These are phyloP conservation scores for Nemania bipapillata DNA, from an alignment of 2,329 filamentous ascomycete genomes.

Conservation along the genomic window DNA sequence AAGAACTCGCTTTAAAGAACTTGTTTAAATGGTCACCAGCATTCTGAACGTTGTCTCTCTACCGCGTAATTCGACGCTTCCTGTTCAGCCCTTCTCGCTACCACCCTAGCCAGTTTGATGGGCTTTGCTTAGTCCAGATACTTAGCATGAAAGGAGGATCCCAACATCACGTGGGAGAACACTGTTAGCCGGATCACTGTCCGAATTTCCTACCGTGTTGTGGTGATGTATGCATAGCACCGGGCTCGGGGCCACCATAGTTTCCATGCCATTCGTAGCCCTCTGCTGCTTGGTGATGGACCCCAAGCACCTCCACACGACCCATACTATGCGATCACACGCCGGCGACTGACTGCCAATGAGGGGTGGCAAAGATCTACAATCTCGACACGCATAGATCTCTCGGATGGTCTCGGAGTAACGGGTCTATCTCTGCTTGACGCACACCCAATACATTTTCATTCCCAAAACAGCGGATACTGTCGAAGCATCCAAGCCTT, in stretches of 20 bases:
- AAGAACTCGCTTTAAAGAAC: slow-evolving; percentile 26
- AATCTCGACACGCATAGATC: neutral
- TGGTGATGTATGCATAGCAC: no score
- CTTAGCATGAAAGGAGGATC: neutral
- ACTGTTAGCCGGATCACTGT: neutral
- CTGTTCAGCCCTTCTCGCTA: neutral
- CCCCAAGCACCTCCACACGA: neutral
- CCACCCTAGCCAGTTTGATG: neutral
- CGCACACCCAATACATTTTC: neutral
- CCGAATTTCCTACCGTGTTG: neutral
- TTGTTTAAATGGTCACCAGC: neutral
- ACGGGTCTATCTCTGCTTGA: neutral
- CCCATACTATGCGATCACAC: neutral
- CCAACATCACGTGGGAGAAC: neutral
- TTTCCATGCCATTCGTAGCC: neutral
- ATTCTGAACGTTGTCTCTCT: neutral
- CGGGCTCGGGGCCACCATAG: neutral
- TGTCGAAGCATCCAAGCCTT: neutral
- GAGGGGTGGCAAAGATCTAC: neutral
- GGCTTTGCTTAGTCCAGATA: neutral
- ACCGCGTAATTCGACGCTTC: neutral
- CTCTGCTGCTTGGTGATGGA: neutral
- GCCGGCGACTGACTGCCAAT: neutral
- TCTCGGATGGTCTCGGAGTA: neutral
- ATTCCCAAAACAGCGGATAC: neutral